Conservation (phyloP, 305 asterid species). For the Withania somnifera region DNA sequence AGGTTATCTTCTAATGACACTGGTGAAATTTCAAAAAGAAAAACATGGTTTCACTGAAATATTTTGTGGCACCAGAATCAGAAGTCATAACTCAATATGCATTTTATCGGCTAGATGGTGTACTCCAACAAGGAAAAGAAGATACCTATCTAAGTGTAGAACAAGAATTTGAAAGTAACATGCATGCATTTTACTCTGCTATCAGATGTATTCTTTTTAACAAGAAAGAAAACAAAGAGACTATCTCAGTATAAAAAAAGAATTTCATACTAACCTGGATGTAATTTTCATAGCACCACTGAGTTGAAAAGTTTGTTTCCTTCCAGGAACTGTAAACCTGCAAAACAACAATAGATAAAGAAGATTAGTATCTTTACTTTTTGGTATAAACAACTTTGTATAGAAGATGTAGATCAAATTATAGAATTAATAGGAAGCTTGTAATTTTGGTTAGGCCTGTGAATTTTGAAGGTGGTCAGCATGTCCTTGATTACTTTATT, state of each 20-base stretch:
- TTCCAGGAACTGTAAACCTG: constrained; percentile 73
- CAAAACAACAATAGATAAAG: neutral
- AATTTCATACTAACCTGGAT: constrained; percentile 30
- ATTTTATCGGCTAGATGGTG: neutral
- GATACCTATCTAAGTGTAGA: neutral
- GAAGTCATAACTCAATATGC: neutral
- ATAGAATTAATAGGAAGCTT: too few species aligned
- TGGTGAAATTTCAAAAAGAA: neutral
- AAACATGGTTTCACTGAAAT: neutral
- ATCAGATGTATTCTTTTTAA: neutral
- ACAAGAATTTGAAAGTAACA: neutral
- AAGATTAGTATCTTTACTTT: too few species aligned
- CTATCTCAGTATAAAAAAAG: neutral
- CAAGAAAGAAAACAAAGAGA: neutral
- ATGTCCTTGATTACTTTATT: too few species aligned
- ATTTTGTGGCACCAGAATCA: neutral
- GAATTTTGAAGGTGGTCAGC: too few species aligned
- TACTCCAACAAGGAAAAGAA: neutral
- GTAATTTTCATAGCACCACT: constrained; percentile 95
- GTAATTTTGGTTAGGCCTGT: too few species aligned
- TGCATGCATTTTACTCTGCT: neutral
- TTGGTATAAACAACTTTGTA: too few species aligned
- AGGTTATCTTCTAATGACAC: neutral
- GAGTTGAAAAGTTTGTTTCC: constrained; percentile 83
- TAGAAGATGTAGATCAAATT: too few species aligned